Conservation (phyloP, 1,284 basidiomycete genomes). For the Pyrrhoderma noxium region DNA sequence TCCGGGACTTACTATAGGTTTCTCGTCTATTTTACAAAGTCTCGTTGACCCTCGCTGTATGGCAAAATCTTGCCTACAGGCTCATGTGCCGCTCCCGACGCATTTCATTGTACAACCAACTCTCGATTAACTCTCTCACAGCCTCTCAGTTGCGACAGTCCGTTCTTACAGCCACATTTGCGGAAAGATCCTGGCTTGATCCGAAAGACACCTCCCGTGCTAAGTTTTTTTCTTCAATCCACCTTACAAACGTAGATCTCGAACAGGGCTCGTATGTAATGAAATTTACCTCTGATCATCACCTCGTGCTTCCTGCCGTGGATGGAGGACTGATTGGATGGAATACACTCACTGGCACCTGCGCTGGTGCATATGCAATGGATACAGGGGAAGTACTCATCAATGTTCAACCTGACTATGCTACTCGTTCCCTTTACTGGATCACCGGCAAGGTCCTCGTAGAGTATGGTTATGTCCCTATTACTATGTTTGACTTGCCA, state of each 20-base stretch:
- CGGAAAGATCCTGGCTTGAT: conserved; percentile 14
- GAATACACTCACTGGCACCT: conserved; percentile 8
- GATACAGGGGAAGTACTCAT: conserved; percentile 13
- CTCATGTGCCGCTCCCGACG: conserved; percentile 17
- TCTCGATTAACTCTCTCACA: conserved; percentile 12
- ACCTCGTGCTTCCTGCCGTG: conserved; percentile 17
- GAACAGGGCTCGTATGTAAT: conserved; percentile 18
- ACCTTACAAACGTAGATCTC: conserved; percentile 13
- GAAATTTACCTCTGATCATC: conserved; percentile 16
- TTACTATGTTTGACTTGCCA: background rate
- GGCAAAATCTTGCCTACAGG: conserved; percentile 13
- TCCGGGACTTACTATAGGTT: conserved; percentile 10
- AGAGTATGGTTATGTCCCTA: conserved; percentile 10
- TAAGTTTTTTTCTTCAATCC: background rate
- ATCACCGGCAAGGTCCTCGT: conserved; percentile 16
- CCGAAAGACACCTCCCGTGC: conserved; percentile 4
- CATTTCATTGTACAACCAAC: conserved; percentile 12
- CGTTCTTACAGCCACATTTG: conserved; percentile 12
- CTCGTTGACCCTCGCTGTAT: conserved; percentile 8
- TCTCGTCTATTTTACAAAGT: conserved; percentile 12
- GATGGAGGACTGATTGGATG: conserved; percentile 15
- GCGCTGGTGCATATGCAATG: conserved; percentile 13
- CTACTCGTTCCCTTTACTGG: conserved; percentile 17
- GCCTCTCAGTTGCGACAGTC: conserved; percentile 9
- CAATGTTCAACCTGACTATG: conserved; percentile 17